Percentiles rank a stretch among this genome's conserved stretches.
Conservation (phyloP, 805 yeast species). For the Cephaloascus fragrans region DNA sequence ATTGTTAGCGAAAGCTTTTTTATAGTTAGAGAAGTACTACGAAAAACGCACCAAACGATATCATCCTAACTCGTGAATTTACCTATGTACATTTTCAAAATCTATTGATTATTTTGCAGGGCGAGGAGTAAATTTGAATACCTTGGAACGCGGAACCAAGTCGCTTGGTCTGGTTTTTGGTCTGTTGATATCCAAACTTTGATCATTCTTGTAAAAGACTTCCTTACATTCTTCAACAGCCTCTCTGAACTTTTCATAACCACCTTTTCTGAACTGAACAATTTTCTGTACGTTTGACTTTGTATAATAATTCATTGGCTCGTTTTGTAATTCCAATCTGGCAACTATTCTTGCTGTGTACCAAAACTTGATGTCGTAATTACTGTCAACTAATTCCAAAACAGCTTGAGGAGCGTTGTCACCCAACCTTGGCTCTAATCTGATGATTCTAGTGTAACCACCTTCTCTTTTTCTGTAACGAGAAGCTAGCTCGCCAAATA, state of each 20-base stretch:
- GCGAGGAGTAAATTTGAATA: not conserved
- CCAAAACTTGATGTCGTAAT: constrained; percentile 62
- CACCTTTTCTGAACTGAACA: constrained; percentile 33
- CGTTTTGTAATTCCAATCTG: constrained; percentile 57
- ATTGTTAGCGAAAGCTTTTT: too few species aligned
- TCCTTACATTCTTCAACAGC: constrained; percentile 52
- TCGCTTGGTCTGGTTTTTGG: not conserved
- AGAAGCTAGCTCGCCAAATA: constrained; percentile 53
- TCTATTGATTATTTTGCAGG: not conserved
- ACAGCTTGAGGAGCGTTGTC: constrained; percentile 89
- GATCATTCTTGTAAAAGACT: constrained; percentile 24
- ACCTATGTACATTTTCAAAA: constrained; percentile 1
- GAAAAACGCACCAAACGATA: too few species aligned
- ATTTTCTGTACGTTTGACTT: constrained; percentile 45
- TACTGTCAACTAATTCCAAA: constrained; percentile 70
- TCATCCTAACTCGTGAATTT: too few species aligned
- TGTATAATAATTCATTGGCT: constrained; percentile 41
- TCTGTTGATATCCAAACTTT: not conserved
- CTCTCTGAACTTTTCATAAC: constrained; percentile 41
- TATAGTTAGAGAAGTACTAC: too few species aligned
- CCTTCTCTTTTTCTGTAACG: constrained; percentile 57
- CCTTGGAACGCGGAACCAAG: not conserved
- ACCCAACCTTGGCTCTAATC: constrained; percentile 76
- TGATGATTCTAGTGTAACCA: constrained; percentile 81
- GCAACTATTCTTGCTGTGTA: constrained; percentile 76